Evolutionary conservation across 2,329 filamentous ascomycete species (phyloP).

Genomic region (Alternaria sp.): DNA sequence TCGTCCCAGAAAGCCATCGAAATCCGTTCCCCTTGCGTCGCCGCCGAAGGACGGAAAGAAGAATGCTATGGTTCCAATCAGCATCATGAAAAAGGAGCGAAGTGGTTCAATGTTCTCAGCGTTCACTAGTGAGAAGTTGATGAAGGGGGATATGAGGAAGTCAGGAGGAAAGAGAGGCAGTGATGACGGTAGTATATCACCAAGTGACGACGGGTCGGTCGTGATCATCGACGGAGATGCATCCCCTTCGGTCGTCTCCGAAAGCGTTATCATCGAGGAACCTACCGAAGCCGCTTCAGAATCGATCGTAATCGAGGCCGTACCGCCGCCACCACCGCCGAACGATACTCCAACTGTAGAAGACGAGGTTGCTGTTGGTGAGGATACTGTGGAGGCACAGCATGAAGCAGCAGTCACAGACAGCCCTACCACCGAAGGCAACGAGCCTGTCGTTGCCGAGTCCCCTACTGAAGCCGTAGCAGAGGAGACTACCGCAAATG

Average conservation of each 20-base stretch:
- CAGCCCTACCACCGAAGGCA: neutral
- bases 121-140: slow-evolving; percentile 33
- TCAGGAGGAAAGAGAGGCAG: slow-evolving; percentile 38
- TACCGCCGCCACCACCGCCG: slow-evolving; percentile 8
- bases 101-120: slow-evolving; percentile 28
- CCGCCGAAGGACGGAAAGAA: slow-evolving; percentile 45
- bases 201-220: slow-evolving; percentile 10
- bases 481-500: neutral
- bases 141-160: slow-evolving; percentile 35
- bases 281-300: slow-evolving; percentile 10
- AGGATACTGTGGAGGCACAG: neutral
- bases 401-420: slow-evolving; percentile 4
- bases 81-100: slow-evolving; percentile 32
- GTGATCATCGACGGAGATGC: neutral
- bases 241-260: slow-evolving; percentile 21
- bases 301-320: slow-evolving; percentile 2
- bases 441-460: neutral
- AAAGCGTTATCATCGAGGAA: slow-evolving; percentile 20
- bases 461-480: neutral
- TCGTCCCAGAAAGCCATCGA: slow-evolving; percentile 39
- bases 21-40: slow-evolving; percentile 24
- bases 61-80: slow-evolving; percentile 23
- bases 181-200: slow-evolving; percentile 18
- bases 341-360: slow-evolving; percentile 8
- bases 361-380: slow-evolving; percentile 1